These are phyloP conservation scores for Pythium aquatile DNA, from an alignment of 352 stramenopile species.

Conservation along the genomic window DNA sequence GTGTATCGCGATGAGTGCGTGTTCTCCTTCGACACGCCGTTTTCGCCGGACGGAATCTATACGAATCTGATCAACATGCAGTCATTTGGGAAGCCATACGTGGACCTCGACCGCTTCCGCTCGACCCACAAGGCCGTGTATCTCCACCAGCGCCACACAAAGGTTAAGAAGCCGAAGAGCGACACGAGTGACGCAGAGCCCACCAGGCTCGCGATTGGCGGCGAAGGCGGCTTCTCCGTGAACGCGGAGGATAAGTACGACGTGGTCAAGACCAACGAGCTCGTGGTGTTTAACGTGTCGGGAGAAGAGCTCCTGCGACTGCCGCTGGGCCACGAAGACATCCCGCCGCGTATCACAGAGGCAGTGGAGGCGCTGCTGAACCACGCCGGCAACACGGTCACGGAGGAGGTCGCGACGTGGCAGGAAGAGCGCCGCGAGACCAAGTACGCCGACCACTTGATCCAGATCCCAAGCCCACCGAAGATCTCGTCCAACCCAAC, in stretches of 20 bases:
- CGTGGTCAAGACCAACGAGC: constrained; percentile 76
- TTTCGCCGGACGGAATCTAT: constrained; percentile 65
- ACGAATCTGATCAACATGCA: constrained; percentile 95
- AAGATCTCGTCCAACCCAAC: constrained; percentile 71
- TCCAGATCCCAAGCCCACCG: constrained; percentile 56
- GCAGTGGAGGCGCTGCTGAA: constrained; percentile 61
- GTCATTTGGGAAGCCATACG: constrained; percentile 84
- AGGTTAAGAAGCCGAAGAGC: constrained; percentile 18
- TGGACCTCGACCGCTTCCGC: constrained; percentile 54
- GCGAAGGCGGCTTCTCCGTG: constrained; percentile 93
- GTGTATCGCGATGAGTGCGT: constrained; percentile 98
- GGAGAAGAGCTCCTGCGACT: constrained; percentile 26
- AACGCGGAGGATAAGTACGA: constrained; percentile 57
- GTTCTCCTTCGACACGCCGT: constrained; percentile 94
- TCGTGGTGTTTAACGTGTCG: constrained; percentile 65
- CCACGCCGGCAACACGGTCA: constrained; percentile 75
- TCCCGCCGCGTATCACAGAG: constrained; percentile 55
- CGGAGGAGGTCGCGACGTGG: constrained; percentile 78
- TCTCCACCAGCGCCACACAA: constrained; percentile 69
- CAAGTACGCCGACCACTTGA: constrained; percentile 74
- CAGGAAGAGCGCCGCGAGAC: constrained; percentile 77
- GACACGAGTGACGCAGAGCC: constrained; percentile 25
- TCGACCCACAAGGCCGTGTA: constrained; percentile 48
- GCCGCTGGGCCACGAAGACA: constrained; percentile 32
- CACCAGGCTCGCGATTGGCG: constrained; percentile 95